Evolutionary conservation across 148 eudicot genomes (phyloP).

Genomic region (Chenopodium quinoa): DNA sequence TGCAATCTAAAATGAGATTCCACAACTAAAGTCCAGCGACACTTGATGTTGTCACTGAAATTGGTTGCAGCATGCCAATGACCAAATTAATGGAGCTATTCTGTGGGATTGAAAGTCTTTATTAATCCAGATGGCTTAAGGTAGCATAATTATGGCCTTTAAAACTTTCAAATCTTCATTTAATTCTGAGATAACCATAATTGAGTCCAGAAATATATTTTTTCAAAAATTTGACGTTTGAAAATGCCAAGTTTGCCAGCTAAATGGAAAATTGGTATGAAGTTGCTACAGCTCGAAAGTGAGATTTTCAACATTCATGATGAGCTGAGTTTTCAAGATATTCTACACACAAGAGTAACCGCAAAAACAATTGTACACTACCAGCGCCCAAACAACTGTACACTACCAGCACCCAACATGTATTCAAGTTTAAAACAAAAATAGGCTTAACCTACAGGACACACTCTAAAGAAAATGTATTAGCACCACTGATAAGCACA

Average conservation of each 20-base stretch:
- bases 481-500: not conserved
- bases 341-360: too few relatives aligned
- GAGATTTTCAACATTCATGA: not conserved
- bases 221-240: not conserved
- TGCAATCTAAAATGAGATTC: not conserved
- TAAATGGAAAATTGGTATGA: not conserved
- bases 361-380: too few relatives aligned
- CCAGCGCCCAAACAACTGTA: too few relatives aligned
- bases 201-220: not conserved
- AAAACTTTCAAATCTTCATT: not conserved
- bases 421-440: not conserved
- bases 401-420: not conserved
- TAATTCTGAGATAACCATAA: not conserved
- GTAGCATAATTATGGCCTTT: not conserved
- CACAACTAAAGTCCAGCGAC: not conserved
- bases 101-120: not conserved
- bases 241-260: not conserved
- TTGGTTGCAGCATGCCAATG: not conserved
- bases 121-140: not conserved
- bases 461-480: not conserved
- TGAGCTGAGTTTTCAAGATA: not conserved
- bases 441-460: not conserved
- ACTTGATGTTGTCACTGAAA: not conserved
- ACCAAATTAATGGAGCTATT: not conserved
- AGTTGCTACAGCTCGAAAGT: not conserved